Evolutionary conservation across 202 grass and related monocot species (phyloP).

Genomic region (Miscanthus sacchariflorus): DNA sequence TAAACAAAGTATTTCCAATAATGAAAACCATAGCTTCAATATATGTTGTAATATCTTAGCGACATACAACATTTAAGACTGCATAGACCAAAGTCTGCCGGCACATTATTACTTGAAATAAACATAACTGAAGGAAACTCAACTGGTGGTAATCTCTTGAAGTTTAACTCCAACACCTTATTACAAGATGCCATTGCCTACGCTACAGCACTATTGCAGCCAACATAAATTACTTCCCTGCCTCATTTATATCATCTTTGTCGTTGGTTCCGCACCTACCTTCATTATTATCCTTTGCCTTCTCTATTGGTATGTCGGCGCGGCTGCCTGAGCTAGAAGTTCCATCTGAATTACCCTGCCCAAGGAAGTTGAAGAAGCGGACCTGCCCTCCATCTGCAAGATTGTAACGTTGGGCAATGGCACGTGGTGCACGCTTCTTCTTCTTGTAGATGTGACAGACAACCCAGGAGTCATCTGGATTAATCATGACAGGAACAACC

Average conservation of each 20-base stretch:
- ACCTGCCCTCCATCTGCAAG: neutral
- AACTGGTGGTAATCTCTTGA: no score
- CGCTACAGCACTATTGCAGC: no score
- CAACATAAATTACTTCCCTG: neutral
- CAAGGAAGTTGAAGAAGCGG: neutral
- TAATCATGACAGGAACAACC: neutral
- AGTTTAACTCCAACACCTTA: no score
- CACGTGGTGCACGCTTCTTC: neutral
- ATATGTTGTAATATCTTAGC: no score
- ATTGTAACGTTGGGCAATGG: neutral
- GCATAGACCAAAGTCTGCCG: no score
- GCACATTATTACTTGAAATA: no score
- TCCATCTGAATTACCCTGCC: neutral
- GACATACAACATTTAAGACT: no score
- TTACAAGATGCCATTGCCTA: no score
- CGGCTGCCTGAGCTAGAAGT: neutral
- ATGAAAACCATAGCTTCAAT: no score
- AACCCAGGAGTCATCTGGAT: neutral
- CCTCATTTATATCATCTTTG: neutral
- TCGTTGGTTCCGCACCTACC: no score
- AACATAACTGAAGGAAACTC: no score
- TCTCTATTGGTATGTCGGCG: neutral
- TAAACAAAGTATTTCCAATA: no score
- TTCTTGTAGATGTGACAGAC: constrained; percentile 9
- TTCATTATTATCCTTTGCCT: neutral